These are phyloP conservation scores for Catharanthus roseus DNA, from an alignment of 257 asterid species.

Conservation along the genomic window DNA sequence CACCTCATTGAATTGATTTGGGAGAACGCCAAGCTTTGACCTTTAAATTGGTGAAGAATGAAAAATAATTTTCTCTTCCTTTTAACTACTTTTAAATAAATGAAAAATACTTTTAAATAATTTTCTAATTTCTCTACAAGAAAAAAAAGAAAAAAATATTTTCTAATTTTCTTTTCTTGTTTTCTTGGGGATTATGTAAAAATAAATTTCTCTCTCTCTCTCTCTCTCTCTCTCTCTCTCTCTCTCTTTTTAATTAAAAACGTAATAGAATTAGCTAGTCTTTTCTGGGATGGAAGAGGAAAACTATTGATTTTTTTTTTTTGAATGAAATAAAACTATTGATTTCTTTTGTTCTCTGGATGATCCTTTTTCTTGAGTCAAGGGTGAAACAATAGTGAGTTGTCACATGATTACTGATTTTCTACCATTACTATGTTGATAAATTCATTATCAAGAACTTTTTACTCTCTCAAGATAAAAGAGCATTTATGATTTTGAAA, in stretches of 20 bases:
- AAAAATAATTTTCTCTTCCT: neutral
- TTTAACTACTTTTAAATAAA: too few relatives aligned
- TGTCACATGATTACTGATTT: neutral
- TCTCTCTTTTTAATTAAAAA: neutral
- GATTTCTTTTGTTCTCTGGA: neutral
- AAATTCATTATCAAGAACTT: neutral
- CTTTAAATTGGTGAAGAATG: neutral
- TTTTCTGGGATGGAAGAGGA: neutral
- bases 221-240: too few relatives aligned
- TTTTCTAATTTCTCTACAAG: too few relatives aligned
- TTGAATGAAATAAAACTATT: too few relatives aligned
- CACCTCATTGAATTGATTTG: neutral
- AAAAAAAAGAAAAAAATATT: too few relatives aligned
- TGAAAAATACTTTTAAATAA: too few relatives aligned
- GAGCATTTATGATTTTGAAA: too few relatives aligned
- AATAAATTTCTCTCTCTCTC: too few relatives aligned
- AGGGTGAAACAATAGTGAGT: neutral
- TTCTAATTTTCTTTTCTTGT: neutral
- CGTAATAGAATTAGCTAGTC: neutral
- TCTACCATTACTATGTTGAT: neutral
- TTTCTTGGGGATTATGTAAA: neutral
- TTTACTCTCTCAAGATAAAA: neutral
- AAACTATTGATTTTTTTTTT: too few relatives aligned
- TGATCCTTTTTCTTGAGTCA: neutral
- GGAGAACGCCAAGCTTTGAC: constrained; percentile 2